Base-by-base conservation (phyloP, 2,329 filamentous ascomycete genomes). In the Colletotrichum scovillei region DNA sequence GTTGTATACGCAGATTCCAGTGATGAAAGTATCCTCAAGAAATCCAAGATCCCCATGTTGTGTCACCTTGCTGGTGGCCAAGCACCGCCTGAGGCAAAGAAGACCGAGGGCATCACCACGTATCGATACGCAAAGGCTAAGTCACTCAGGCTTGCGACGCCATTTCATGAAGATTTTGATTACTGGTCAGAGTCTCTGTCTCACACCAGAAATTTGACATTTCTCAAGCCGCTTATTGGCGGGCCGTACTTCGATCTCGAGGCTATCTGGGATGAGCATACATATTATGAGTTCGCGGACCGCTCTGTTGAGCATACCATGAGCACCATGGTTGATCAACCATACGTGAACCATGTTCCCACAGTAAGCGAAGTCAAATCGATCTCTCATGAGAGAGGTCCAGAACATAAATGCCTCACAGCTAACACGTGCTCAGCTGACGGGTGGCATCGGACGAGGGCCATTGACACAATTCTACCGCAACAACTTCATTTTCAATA, bases 241-340 rank as follows among this genome's bases (percentile, higher is more conserved):
- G 38, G 38, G 16, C 38, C 38, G 1, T 42, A 42, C 82, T 94
- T 95, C 77, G 92, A 95, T 76, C 88, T 95, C 12, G 93, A 95
- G 78, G 87, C 87, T 1, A 91, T 95, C 63, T 95, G 93, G 93
- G 92, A 94, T 7, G 92, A 95, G 81, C 93, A 95, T 79, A 93
- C 92, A 0, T 87, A 87, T 56, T 92, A 88, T 76, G 92, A 95
- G 79, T 95, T 95, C 79, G 89, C 81, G 1, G 89, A 91, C 67
- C 87, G 92, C 19, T 90, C 89, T 2, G 92, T 94, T 0, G 90
- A 90, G 74, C 88, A 90, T 75, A 95, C 93, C 0, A 95, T 95
- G 93, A 86, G 86, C 19, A 95, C 93, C 0, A 95, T 95, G 93
- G 92, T 95, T 1, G 86, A 91, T 57, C 90, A 94, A 79, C 93